These are phyloP conservation scores for Colletotrichum incanum DNA, from an alignment of 2,329 filamentous ascomycete species.

Conservation along the genomic window DNA sequence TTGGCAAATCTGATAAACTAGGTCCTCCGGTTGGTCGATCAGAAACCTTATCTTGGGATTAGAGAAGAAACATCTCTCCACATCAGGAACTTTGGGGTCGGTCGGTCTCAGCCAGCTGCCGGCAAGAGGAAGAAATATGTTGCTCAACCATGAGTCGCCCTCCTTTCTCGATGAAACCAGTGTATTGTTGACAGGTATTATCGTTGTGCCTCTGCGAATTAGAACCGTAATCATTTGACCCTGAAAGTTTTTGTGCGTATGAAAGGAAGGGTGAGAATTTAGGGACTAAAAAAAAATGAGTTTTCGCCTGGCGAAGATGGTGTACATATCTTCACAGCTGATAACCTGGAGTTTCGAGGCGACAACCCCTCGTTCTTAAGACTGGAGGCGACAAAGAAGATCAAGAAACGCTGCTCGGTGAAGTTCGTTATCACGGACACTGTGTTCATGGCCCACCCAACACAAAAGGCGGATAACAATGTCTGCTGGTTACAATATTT, in stretches of 20 bases:
- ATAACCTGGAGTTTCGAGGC: not conserved
- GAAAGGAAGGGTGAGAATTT: not conserved
- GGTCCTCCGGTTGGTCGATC: constrained; percentile 46
- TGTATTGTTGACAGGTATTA: constrained; percentile 12
- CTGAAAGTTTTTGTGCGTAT: no score
- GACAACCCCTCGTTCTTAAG: not conserved
- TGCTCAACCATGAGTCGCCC: constrained; percentile 9
- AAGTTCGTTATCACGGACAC: no score
- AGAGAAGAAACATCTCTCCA: constrained; percentile 46
- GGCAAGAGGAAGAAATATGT: constrained; percentile 12
- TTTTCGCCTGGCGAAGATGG: not conserved
- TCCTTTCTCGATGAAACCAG: not conserved
- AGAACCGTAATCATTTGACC: not conserved
- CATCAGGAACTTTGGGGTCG: not conserved
- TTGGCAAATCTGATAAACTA: constrained; percentile 50
- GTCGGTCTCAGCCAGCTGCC: constrained; percentile 19
- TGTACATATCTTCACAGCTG: not conserved
- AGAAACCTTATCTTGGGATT: constrained; percentile 50
- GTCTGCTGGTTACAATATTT: no score
- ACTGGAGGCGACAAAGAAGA: not conserved
- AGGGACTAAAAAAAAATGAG: not conserved
- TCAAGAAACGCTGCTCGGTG: not conserved
- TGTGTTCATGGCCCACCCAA: not conserved
- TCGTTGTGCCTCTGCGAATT: not conserved
- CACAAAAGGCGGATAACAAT: no score